Conservation (phyloP, 2,329 filamentous ascomycete genomes). For the Claviceps sp. region DNA sequence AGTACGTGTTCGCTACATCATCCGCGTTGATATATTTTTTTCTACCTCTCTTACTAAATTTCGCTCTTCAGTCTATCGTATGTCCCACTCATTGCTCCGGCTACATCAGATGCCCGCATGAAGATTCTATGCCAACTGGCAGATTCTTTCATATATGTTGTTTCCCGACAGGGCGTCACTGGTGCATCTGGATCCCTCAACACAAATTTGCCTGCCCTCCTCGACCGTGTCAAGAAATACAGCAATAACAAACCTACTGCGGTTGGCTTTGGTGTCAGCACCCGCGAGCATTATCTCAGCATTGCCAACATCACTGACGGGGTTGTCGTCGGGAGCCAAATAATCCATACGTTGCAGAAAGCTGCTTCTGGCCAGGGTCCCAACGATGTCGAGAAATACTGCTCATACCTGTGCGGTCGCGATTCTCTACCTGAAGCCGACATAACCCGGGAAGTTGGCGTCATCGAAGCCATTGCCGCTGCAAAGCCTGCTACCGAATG, state of each 20-base stretch:
- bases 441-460: conserved; percentile 50
- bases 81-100: conserved; percentile 88
- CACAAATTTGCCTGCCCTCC: conserved; percentile 64
- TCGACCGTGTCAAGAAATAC: conserved; percentile 79
- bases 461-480: conserved; percentile 51
- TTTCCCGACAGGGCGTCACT: conserved; percentile 93
- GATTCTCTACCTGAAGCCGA: conserved; percentile 21
- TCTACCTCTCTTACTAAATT: background rate
- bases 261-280: conserved; percentile 93
- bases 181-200: conserved; percentile 77
- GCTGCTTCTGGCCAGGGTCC: conserved; percentile 24
- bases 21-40: background rate
- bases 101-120: conserved; percentile 88
- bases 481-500: conserved; percentile 27
- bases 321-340: conserved; percentile 93
- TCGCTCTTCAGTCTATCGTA: conserved; percentile 58
- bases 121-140: conserved; percentile 91
- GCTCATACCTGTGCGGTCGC: conserved; percentile 50
- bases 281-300: conserved; percentile 80
- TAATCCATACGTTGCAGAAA: conserved; percentile 60
- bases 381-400: conserved; percentile 75
- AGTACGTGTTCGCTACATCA: conserved; percentile 32
- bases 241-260: conserved; percentile 83
- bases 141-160: conserved; percentile 97
- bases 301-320: conserved; percentile 78